Percentiles rank a stretch among this genome's conserved stretches.
Conservation (phyloP, 164 flowering plant species). For the Nymphaea thermarum region DNA sequence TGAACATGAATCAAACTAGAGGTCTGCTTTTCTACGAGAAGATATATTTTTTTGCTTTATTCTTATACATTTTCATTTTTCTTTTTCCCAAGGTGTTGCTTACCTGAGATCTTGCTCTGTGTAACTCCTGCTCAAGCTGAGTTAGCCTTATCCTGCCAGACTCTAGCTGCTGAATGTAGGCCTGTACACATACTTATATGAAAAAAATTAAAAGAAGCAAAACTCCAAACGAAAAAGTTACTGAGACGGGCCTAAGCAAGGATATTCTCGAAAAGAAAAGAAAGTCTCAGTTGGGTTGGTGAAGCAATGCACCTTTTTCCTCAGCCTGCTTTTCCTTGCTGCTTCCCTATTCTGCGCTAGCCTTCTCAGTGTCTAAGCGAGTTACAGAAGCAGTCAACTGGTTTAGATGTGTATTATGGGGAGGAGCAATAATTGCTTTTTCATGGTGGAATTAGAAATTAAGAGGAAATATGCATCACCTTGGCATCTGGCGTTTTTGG, state of each 20-base stretch:
- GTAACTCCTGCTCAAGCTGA: constrained; percentile 91
- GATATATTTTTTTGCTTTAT: too few relatives aligned
- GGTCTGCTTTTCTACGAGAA: too few relatives aligned
- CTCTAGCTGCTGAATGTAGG: constrained; percentile 96
- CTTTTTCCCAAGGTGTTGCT: constrained; percentile 1
- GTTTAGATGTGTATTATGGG: neutral
- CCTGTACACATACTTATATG: constrained; percentile 33
- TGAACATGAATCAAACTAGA: too few relatives aligned
- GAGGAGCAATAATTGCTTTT: neutral
- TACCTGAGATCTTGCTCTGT: constrained; percentile 85
- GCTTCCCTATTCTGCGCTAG: constrained; percentile 99
- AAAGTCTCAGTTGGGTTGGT: neutral
- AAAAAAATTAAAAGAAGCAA: neutral
- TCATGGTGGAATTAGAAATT: neutral
- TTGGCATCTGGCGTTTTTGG: constrained; percentile 92
- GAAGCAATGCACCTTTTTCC: constrained; percentile 59
- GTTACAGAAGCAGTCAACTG: neutral
- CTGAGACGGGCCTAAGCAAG: neutral
- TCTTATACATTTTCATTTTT: too few relatives aligned
- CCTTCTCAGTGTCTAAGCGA: constrained; percentile 77
- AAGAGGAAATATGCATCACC: constrained; percentile 20
- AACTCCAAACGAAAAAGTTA: neutral
- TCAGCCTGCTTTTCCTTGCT: constrained; percentile 97
- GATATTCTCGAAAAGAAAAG: neutral
- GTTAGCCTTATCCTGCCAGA: constrained; percentile 85